Conservation (phyloP, 2,329 filamentous ascomycete species). For the Alternaria atra region DNA sequence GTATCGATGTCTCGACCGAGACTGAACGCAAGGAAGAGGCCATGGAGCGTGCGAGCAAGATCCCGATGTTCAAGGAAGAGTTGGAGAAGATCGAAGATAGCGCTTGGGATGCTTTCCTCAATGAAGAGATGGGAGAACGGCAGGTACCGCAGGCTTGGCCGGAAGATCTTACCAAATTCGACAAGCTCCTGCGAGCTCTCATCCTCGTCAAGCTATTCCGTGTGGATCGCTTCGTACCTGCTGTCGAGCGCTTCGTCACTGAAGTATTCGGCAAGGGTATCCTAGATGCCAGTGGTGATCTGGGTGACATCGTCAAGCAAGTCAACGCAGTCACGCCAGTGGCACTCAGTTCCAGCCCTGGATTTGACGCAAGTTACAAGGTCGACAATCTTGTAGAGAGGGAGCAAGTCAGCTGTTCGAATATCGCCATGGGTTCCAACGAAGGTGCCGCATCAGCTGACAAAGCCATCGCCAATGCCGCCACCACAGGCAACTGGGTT, state of each 20-base stretch:
- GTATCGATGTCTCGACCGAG: slow-evolving; percentile 79
- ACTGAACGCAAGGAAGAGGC: slow-evolving; percentile 71
- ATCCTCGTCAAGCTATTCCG: slow-evolving; percentile 94
- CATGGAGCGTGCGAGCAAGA: slow-evolving; percentile 72
- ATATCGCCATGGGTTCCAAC: slow-evolving; percentile 99
- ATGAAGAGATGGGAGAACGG: slow-evolving; percentile 86
- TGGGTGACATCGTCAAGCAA: slow-evolving; percentile 83
- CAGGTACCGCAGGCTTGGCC: slow-evolving; percentile 81
- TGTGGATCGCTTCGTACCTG: slow-evolving; percentile 92
- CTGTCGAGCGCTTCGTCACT: slow-evolving; percentile 88
- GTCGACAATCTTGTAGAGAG: slow-evolving; percentile 93
- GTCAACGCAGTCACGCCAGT: slow-evolving; percentile 86
- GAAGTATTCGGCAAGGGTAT: slow-evolving; percentile 85
- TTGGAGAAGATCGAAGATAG: slow-evolving; percentile 69
- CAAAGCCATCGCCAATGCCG: slow-evolving; percentile 92
- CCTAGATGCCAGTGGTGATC: slow-evolving; percentile 84
- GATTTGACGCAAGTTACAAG: slow-evolving; percentile 99
- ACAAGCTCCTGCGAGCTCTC: slow-evolving; percentile 82
- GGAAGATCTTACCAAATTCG: slow-evolving; percentile 68
- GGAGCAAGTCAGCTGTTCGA: slow-evolving; percentile 82
- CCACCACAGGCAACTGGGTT: slow-evolving; percentile 93
- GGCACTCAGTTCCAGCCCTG: slow-evolving; percentile 90
- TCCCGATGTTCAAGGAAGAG: slow-evolving; percentile 76
- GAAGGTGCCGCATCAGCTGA: slow-evolving; percentile 92
- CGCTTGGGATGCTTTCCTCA: slow-evolving; percentile 83